phyloP scores from a whole-genome alignment of 306 rosid species.

The Rosa rugosa region DNA sequence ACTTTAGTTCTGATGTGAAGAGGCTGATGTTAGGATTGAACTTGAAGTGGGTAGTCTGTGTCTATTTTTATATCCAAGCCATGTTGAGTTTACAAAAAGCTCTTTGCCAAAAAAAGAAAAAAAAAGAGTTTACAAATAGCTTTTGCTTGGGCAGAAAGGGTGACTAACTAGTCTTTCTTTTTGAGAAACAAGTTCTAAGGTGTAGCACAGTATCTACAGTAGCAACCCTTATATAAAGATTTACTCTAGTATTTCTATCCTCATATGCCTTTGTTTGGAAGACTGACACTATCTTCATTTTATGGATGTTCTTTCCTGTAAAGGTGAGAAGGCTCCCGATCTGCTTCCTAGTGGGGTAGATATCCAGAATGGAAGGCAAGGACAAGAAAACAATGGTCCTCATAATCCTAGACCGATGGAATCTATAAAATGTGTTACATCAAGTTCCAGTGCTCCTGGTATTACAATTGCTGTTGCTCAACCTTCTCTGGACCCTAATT shows the following conservation, averaged over 20 bases:
- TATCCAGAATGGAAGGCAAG: conserved; percentile 51
- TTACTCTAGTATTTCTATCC: neutral
- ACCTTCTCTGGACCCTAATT: conserved; percentile 69
- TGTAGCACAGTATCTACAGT: neutral
- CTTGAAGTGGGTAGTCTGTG: neutral
- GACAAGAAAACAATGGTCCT: conserved; percentile 45
- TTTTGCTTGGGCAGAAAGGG: neutral
- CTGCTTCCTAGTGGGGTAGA: conserved; percentile 45
- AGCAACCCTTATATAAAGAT: neutral
- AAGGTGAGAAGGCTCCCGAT: conserved; percentile 53
- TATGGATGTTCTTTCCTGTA: conserved; percentile 53
- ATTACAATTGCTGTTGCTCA: conserved; percentile 72
- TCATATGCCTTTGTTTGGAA: conserved; percentile 14
- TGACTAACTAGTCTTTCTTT: neutral
- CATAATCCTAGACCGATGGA: conserved; percentile 51
- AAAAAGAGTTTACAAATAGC: neutral
- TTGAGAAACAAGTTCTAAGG: neutral
- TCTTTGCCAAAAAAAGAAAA: neutral
- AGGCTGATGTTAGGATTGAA: neutral
- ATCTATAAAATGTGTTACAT: conserved; percentile 64
- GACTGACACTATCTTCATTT: conserved; percentile 35
- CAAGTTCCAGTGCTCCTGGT: conserved; percentile 71
- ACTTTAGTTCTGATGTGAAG: neutral
- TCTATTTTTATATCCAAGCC: neutral
- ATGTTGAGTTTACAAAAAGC: neutral